These are phyloP conservation scores for Salvia miltiorrhiza DNA, from an alignment of 257 asterid species.

Conservation along the genomic window DNA sequence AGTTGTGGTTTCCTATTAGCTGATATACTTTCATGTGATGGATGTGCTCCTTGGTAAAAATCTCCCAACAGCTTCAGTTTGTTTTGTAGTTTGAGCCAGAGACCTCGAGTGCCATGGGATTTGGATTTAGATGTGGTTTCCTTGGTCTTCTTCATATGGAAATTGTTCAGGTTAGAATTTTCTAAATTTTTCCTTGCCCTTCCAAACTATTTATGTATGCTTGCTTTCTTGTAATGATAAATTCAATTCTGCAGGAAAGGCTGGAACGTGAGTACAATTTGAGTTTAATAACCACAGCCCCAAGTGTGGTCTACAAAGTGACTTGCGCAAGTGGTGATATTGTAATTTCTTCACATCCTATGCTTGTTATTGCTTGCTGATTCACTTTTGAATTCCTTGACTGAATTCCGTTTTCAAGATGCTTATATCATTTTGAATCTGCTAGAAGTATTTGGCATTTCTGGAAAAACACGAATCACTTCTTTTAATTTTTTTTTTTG, in stretches of 20 bases:
- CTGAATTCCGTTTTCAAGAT: not conserved
- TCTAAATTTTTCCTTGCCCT: not conserved
- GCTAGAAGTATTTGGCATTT: not conserved
- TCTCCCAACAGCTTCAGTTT: constrained; percentile 11
- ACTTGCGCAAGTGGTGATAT: constrained; percentile 68
- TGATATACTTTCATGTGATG: constrained; percentile 7
- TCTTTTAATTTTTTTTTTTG: too few relatives aligned
- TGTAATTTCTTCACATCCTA: constrained; percentile 61
- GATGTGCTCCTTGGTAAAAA: constrained; percentile 4
- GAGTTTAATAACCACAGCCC: constrained; percentile 90
- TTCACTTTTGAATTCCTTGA: constrained; percentile 12
- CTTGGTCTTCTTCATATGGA: constrained; percentile 99
- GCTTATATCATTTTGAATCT: constrained; percentile 7
- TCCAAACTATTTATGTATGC: constrained; percentile 15
- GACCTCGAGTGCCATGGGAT: constrained; percentile 98
- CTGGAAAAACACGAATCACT: constrained; percentile 6
- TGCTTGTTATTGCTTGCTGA: constrained; percentile 17
- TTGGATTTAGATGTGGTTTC: constrained; percentile 98
- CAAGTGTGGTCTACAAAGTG: constrained; percentile 90
- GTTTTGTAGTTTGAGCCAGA: constrained; percentile 17
- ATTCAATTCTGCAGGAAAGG: constrained; percentile 74
- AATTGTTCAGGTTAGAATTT: constrained; percentile 81
- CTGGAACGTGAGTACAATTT: constrained; percentile 96
- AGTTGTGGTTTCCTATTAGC: not conserved
- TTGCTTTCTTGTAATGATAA: constrained; percentile 21